Evolutionary conservation across 495 filamentous ascomycete species (phyloP).

Genomic region (Clohesyomyces aquaticus): DNA sequence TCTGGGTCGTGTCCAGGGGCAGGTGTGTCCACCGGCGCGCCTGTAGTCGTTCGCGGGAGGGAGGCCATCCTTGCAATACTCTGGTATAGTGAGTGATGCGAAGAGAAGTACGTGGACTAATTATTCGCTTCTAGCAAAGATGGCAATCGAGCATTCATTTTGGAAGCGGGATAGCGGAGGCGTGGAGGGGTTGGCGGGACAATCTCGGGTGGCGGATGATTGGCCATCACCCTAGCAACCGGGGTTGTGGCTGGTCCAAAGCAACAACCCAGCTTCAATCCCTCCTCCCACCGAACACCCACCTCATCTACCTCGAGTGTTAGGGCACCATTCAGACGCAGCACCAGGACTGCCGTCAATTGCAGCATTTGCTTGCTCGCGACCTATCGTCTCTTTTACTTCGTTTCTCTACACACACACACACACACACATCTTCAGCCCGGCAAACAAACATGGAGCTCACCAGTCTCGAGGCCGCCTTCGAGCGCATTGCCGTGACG

Average conservation of each 20-base stretch:
- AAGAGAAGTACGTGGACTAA: conserved; percentile 25
- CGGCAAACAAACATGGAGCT: conserved; percentile 38
- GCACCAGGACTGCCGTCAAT: conserved; percentile 13
- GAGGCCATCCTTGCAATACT: conserved; percentile 26
- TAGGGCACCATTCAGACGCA: conserved; percentile 2
- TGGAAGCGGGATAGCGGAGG: neutral
- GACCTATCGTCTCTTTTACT: conserved; percentile 22
- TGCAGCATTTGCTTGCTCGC: conserved; percentile 23
- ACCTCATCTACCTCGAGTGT: conserved; percentile 3
- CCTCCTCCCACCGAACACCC: conserved; percentile 2
- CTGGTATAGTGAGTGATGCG: neutral
- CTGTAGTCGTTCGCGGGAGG: no score
- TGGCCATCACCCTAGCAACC: conserved; percentile 17
- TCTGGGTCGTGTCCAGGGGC: conserved; percentile 31
- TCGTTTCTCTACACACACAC: conserved; percentile 20
- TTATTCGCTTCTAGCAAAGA: neutral
- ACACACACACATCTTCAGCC: conserved; percentile 26
- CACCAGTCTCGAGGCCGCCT: conserved; percentile 46
- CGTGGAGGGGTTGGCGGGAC: neutral
- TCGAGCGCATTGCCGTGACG: conserved; percentile 48
- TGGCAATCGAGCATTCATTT: neutral
- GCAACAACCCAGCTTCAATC: neutral
- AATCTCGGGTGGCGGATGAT: neutral
- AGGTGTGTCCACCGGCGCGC: conserved; percentile 27
- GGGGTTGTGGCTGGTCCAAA: conserved; percentile 10